These are phyloP conservation scores for Aspergillus heteromorphus DNA, from an alignment of 495 filamentous ascomycete genomes.

Conservation along the genomic window DNA sequence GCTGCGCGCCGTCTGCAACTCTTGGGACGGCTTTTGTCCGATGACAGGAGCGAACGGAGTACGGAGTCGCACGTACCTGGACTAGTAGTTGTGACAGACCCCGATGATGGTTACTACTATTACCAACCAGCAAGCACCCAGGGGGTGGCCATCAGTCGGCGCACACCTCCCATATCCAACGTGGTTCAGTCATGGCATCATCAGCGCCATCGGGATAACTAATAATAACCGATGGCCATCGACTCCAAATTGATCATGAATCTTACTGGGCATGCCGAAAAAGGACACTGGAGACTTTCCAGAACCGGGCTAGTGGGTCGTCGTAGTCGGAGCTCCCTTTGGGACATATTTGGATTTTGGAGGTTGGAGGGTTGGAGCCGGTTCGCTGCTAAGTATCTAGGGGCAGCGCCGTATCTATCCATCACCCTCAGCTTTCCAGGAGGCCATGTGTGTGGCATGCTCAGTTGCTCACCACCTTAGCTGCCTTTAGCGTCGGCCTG, in stretches of 20 bases:
- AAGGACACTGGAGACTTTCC: constrained; percentile 3
- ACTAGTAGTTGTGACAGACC: too few relatives aligned
- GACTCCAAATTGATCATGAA: too few relatives aligned
- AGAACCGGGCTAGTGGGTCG: constrained; percentile 13
- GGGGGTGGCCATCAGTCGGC: too few relatives aligned
- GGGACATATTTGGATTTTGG: too few relatives aligned
- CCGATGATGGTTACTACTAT: too few relatives aligned
- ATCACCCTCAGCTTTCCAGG: not conserved
- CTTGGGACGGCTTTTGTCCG: not conserved
- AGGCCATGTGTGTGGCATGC: constrained; percentile 14
- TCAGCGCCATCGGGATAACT: not conserved
- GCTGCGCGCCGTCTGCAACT: constrained; percentile 3
- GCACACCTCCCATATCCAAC: not conserved
- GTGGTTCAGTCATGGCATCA: not conserved
- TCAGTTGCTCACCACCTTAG: constrained; percentile 16
- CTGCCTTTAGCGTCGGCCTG: constrained; percentile 12
- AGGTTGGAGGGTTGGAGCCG: too few relatives aligned
- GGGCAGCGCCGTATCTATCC: not conserved
- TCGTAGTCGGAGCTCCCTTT: constrained; percentile 15
- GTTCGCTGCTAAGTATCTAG: not conserved
- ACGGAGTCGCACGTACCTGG: too few relatives aligned
- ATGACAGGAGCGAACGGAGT: not conserved
- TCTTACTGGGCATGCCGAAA: not conserved
- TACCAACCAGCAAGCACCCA: too few relatives aligned
- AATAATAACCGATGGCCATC: not conserved